Base-by-base conservation (phyloP, 177 flowering plant species). In the Vitis hybrid region DNA sequence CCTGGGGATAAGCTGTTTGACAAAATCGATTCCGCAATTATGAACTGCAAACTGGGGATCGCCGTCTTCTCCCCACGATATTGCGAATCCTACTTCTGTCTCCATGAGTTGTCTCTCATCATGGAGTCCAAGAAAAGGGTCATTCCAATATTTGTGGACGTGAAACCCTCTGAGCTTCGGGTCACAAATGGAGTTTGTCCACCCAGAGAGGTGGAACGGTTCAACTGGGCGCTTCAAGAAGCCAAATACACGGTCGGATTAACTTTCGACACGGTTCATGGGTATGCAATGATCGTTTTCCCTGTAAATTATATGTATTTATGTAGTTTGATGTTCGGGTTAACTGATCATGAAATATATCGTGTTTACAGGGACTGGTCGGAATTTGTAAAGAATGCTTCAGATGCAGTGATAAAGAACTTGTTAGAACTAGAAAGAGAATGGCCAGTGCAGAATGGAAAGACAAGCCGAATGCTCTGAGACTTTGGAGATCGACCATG, bases 1-100 rank as follows among this genome's bases (percentile, higher is more conserved):
- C 83, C 85, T 0, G 85, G 84, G 0, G 87, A 84, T 54, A 84
- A 84, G 49, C 55, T 84, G 60, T 78, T 78, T n/a, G 85, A 80
- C 11, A 65, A 80, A n/a, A 82, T 84, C 18, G 67, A 80, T 54
- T 11, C 19, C 2, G 87, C 80, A 3, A 76, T 84, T 3, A 52
- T 2, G 21, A 55, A 62, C 8, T 80, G 85, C 50, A 84, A 82
- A 32, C 21, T 75, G 3, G 85, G 82, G 2, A 68, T 84, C 2
- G 81, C 83, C 4, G 78, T 84, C 11, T 84, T 84, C 51, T 84
- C 87, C 4, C 84, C 85, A 0, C 52, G 66, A 1, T 84, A 81
- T 19, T 81, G 85, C 23, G 80, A 84, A 5, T 84, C 87, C 1
- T 65, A 74, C 45, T 81, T 74, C 48, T 84, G 87, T 15, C 80